phyloP scores from a whole-genome alignment of 164 flowering plant species.

The Platanus orientalis region DNA sequence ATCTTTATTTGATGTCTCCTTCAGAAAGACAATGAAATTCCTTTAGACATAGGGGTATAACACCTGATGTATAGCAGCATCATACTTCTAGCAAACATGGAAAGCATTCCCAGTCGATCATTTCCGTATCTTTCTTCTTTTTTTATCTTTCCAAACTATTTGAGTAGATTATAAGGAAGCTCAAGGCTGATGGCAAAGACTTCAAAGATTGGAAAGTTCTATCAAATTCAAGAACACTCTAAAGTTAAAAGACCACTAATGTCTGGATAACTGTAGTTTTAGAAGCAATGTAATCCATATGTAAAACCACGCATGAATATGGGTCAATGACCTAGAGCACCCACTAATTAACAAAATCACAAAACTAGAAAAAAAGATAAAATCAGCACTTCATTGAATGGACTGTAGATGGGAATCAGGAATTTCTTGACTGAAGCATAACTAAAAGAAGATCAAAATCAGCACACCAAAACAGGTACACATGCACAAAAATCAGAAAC shows the following conservation, averaged over 20 bases:
- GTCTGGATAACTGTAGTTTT: too few relatives aligned
- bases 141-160: not conserved
- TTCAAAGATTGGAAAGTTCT: not conserved
- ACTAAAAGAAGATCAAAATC: too few relatives aligned
- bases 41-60: not conserved
- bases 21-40: conserved; percentile 18
- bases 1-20: conserved; percentile 96
- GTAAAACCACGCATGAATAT: too few relatives aligned
- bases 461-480: too few relatives aligned
- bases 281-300: too few relatives aligned
- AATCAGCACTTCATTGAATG: too few relatives aligned
- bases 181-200: not conserved
- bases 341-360: too few relatives aligned
- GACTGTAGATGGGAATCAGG: not conserved
- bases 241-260: too few relatives aligned
- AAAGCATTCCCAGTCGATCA: not conserved
- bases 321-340: too few relatives aligned
- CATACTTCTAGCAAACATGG: not conserved
- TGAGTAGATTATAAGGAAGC: not conserved
- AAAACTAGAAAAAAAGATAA: too few relatives aligned
- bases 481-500: too few relatives aligned
- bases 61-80: not conserved
- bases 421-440: too few relatives aligned
- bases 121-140: not conserved
- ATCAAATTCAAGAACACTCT: not conserved